A percentile compares a stretch with the other conserved stretches of the same genome.
These are phyloP conservation scores for Stephania cephalantha DNA, from an alignment of 164 flowering plant species.

Conservation along the genomic window DNA sequence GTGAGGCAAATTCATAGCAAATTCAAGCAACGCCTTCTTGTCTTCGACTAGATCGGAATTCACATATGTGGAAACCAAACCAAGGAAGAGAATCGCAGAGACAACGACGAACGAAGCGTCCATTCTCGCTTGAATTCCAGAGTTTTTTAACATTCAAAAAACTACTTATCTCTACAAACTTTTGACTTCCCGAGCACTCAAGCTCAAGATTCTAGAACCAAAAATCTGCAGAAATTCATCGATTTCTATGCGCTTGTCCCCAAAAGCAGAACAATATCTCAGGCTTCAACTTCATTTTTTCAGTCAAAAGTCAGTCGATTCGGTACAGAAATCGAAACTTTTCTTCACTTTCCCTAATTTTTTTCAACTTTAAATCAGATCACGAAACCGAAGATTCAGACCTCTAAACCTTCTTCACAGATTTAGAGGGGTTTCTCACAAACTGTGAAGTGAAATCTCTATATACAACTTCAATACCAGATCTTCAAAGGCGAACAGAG, in stretches of 20 bases:
- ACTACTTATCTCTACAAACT: not conserved
- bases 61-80: constrained; percentile 34
- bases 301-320: constrained; percentile 5
- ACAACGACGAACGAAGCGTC: not conserved
- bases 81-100: constrained; percentile 9
- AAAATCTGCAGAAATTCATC: constrained; percentile 2
- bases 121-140: constrained; percentile 3
- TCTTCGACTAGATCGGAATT: constrained; percentile 37
- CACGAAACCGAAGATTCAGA: not conserved
- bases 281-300: not conserved
- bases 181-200: not conserved
- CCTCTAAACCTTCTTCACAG: not conserved
- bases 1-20: constrained; percentile 32
- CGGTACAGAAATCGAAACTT: not conserved
- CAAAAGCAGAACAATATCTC: constrained; percentile 1
- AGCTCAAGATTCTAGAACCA: not conserved
- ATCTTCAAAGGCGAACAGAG: not conserved
- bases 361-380: not conserved
- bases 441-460: not conserved
- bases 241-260: constrained; percentile 3
- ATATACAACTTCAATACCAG: not conserved
- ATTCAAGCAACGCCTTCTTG: constrained; percentile 66
- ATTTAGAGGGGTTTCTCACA: not conserved
- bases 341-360: not conserved
- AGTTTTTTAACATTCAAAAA: constrained; percentile 3